Base-by-base conservation (phyloP, 192 early-diverging fungal genomes). In the Umbelopsis isabellina region DNA sequence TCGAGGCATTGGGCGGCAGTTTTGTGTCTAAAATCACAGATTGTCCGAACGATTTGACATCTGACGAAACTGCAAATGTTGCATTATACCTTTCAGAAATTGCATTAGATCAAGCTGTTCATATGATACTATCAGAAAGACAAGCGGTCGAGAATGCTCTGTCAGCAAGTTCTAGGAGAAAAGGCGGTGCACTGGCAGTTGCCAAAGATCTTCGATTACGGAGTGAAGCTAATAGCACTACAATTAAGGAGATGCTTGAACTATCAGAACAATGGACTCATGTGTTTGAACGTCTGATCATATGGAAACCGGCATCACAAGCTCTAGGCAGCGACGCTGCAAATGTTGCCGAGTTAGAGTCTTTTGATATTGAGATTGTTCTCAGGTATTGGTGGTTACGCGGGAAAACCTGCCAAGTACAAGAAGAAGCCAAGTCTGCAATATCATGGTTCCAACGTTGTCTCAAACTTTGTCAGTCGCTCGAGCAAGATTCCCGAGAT, bases 381-480 rank as follows among this genome's bases (percentile, higher is more conserved):
- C 30, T 64, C 8, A 11, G 70, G 6, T 71, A 64, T 58, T 71
- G 70, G 70, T 46, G 41, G 53, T 23, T 71, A 4, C 12, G 37
- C 5, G 70, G 70, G 10, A 64, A 61, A 33, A 21, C 41, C 23
- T 55, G 53, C 13, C 70, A 65, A 25, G 55, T 55, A 15, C 45
- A 49, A 44, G 55, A 58, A 33, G 46, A 71, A 25, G 70, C 47
- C 3, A 58, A 45, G 8, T 23, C 23, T 4, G 70, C 70, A 1
- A 25, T 58, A 4, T 6, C 53, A 9, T 71, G 70, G 70, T 71
- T 64, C 23, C 45, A 71, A 21, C 23, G 48, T 7, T 71, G 70
- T 21, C 25, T 64, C 6, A 61, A 23, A 44, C 13, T 65, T 4
- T 68, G 21, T 35, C 55, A 61, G n/a, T 61, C 55, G 6, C 8